Base-by-base conservation (phyloP, 176 grass and related monocot species). In the Themeda triandra region DNA sequence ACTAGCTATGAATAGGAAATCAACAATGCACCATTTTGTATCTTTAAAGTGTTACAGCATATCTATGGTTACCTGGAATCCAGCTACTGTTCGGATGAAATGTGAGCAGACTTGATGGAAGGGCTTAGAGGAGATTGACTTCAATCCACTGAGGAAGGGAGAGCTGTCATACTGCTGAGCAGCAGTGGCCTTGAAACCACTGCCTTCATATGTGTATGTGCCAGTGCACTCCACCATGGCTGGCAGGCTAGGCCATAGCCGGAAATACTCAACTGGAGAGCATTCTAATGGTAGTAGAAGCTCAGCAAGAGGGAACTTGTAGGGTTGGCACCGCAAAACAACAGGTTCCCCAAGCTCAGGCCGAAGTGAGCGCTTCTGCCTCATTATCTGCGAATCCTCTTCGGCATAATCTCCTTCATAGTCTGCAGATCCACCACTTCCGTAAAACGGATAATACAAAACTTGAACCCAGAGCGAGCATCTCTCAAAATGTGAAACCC, bases 401-500 rank as follows among this genome's bases (percentile, higher is more conserved):
- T 99, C 96, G n/a, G 91, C 86, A 86, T 99, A 99, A 75, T 99
- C 93, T 79, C 91, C 93, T 94, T 92, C 93, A 41, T 92, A 99
- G n/a, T 94, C 89, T 63, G 62, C 83, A 12, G 93, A 63, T 80
- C 90, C 82, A 45, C 88, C 75, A 53, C 59, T 96, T 80, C 96
- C 96, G 56, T 86, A 86, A 79, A 95, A 99, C 32, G 96, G 93
- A 31, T 99, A 99, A 86, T 99, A 96, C 62, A 99, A 79, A 59
- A 99, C 93, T 90, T 99, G 91, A 85, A 99, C 96, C 93, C 96
- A 99, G 69, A 99, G 81, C 21, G 91, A 89, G 64, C 93, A 96
- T 86, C 93, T 93, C 91, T 99, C 96, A 75, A 99, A 99, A 86
- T 99, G 96, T 83, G 96, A 99, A 80, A 99, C 96, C 71, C 96